Base-by-base conservation (phyloP, 257 asterid species). In the Capsicum baccatum region DNA sequence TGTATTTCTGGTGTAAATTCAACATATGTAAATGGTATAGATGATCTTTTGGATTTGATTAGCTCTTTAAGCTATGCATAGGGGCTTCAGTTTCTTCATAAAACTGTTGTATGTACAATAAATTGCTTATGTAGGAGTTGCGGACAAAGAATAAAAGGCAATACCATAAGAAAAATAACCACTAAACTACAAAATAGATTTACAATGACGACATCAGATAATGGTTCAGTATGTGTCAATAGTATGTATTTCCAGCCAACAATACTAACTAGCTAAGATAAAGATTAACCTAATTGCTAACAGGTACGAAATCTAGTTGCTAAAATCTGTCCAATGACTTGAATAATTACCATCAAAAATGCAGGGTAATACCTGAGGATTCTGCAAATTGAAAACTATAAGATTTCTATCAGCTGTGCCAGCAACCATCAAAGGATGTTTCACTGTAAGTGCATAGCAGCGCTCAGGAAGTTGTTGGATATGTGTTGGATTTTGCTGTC, bases 391-490 rank as follows among this genome's bases (percentile, higher is more conserved):
- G 94, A 91, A 96, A 80, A 94, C 94, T 64, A 91, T 83, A 82
- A 93, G 90, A 85, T 94, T 94, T 92, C 95, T 90, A 86, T 96
- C 98, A 73, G 98, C 98, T 52, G 98, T 96, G 83, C 94, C 99
- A 83, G 90, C 99, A 54, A 96, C 98, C 99, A 96, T 93, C 83
- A 96, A 93, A 70, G 98, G 99, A 84, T 96, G 91, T 89, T 86
- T 92, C 59, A 94, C 97, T 35, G 95, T 62, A 87, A 93, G 98
- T 44, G 98, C 98, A 90, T 92, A 92, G 95, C 98, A 96, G 73
- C 97, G 97, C 35, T 94, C 99, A 8, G 99, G 98, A 87, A 96
- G 98, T 84, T 91, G 96, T 83, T 94, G 98, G 85, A 92, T 92
- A 91, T 94, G 93, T 70, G 93, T 92, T 83, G 99, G 98, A 89